Evolutionary conservation across 2,329 filamentous ascomycete species (phyloP), one percentile per base, ranked within the genome.

Genomic region (Fusarium brachygibbosum): DNA sequence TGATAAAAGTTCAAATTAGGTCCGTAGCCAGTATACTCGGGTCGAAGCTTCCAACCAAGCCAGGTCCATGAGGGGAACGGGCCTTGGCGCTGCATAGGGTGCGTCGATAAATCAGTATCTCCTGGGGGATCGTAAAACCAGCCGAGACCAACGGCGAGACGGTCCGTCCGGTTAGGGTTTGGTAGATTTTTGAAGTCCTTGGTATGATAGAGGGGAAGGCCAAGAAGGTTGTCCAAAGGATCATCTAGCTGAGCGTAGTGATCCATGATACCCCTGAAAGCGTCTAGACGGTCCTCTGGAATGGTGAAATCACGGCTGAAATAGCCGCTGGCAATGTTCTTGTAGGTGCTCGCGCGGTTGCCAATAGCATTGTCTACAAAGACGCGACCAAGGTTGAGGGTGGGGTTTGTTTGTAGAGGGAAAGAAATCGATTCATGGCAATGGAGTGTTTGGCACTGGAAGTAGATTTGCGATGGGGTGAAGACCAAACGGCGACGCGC

Each of bases 21-120:
- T n/a, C 65, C 70, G 42, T 71, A 52, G n/a, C 66, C 71, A 13
- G 71, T 58, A 40, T 70, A 71, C 4, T 72, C 74, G 3, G 66
- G 54, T 5, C 77, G 73, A 10, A 75, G 63, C 28, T 73, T 74
- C 79, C 79, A 81, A 6, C 77, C 73, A 9, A 81, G 75, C 79
- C 79, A 81, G 6, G 78, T 79, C 79, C 79, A 81, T 0, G 79
- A 80, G 3, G 79, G 79, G 44, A 77, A 79, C 5, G 70, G 52
- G 25, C 69, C 72, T 17, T 75, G 69, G 37, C 72, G 71, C 35
- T 66, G 74, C 58, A 76, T 73, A 28, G 76, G 75, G 40, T 75
- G 69, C n/a, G 67, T 51, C 25, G 69, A 56, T 37, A 58, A 31
- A 16, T 72, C 65, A 5, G 35, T 46, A 34, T 73, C 69, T 6